Conservation (phyloP, 352 stramenopile species). For the Phytophthora citrophthora region DNA sequence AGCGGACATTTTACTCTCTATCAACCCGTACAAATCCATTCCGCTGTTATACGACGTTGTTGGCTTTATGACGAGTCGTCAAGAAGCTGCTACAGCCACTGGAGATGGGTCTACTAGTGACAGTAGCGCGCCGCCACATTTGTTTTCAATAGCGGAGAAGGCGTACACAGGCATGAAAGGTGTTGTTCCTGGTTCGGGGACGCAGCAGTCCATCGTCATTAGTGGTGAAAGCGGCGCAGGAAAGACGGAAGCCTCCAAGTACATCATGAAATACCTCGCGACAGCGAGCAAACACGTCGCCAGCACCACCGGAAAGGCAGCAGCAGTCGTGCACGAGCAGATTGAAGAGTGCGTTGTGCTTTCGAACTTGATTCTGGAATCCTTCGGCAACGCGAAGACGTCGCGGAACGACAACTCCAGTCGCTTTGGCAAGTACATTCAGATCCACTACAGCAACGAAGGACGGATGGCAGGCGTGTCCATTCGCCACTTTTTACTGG, state of each 20-base stretch:
- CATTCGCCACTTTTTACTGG: conserved; percentile 81
- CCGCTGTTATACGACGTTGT: conserved; percentile 83
- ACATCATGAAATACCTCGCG: conserved; percentile 90
- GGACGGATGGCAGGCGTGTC: conserved; percentile 77
- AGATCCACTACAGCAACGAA: conserved; percentile 83
- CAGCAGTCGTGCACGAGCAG: conserved; percentile 61
- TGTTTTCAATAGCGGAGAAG: conserved; percentile 85
- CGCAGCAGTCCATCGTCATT: conserved; percentile 94
- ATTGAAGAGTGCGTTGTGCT: conserved; percentile 86
- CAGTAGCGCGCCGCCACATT: conserved; percentile 57
- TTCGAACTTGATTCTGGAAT: conserved; percentile 81
- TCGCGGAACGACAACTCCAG: conserved; percentile 91
- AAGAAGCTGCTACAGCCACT: conserved; percentile 34
- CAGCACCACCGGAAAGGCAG: conserved; percentile 8
- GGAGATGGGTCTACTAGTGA: conserved; percentile 31
- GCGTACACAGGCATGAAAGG: conserved; percentile 80
- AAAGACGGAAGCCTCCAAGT: conserved; percentile 96
- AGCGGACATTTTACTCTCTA: conserved; percentile 82
- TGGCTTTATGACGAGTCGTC: conserved; percentile 68
- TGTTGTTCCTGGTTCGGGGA: conserved; percentile 50
- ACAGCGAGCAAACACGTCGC: conserved; percentile 71
- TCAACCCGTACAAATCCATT: conserved; percentile 90
- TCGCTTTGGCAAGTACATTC: conserved; percentile 92
- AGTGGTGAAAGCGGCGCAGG: conserved; percentile 93
- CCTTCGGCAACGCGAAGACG: conserved; percentile 88